Evolutionary conservation across 352 stramenopile species (phyloP).

Genomic region (Aphanomyces cochlioides): DNA sequence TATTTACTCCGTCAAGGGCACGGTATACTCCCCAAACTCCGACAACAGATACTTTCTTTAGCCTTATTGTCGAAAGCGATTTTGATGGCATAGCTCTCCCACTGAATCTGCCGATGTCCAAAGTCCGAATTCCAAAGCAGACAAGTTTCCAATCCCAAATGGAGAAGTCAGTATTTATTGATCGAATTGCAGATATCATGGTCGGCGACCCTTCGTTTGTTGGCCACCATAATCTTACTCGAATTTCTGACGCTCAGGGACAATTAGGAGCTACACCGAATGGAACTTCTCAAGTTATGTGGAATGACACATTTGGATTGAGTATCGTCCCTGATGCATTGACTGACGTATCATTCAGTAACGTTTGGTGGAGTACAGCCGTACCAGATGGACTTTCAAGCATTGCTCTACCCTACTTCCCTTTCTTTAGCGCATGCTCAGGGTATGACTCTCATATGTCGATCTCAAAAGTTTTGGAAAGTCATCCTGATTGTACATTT

Average conservation of each 20-base stretch:
- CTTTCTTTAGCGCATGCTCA: conserved; percentile 95
- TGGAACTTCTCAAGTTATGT: conserved; percentile 36
- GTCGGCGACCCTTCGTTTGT: conserved; percentile 80
- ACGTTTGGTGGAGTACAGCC: conserved; percentile 71
- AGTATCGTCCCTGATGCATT: conserved; percentile 46
- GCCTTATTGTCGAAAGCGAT: conserved; percentile 71
- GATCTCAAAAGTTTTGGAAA: conserved; percentile 92
- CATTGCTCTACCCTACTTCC: conserved; percentile 92
- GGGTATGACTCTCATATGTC: conserved; percentile 93
- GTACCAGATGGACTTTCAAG: conserved; percentile 59
- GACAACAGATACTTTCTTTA: conserved; percentile 68
- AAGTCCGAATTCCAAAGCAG: conserved; percentile 46
- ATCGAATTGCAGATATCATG: conserved; percentile 89
- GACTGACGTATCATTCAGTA: conserved; percentile 41
- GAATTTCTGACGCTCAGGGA: conserved; percentile 42
- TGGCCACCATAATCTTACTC: conserved; percentile 47
- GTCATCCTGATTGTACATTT: conserved; percentile 89
- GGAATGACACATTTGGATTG: conserved; percentile 50
- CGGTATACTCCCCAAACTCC: conserved; percentile 59
- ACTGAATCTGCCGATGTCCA: conserved; percentile 89
- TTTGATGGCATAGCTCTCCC: conserved; percentile 88
- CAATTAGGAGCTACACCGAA: not conserved
- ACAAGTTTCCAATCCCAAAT: conserved; percentile 62
- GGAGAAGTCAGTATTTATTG: conserved; percentile 80
- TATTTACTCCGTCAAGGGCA: conserved; percentile 85